These are phyloP conservation scores for Pseudonectria buxi DNA, from an alignment of 2,329 filamentous ascomycete species.

Conservation along the genomic window DNA sequence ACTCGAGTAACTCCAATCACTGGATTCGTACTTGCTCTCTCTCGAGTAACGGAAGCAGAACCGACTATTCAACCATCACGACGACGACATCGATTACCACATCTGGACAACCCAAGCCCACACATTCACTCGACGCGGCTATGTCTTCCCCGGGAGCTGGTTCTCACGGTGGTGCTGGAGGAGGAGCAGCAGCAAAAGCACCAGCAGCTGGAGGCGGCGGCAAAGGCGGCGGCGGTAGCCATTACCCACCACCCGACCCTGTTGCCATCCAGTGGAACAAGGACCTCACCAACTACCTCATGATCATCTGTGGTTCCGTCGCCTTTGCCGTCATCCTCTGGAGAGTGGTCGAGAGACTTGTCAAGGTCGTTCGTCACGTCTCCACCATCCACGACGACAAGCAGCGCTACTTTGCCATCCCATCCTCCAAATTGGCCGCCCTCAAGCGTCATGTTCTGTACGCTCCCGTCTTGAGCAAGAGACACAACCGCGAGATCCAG, in stretches of 20 bases:
- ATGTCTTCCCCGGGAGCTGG: background rate
- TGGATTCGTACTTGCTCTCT: too few relatives aligned
- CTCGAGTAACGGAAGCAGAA: too few relatives aligned
- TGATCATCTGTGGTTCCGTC: slow-evolving; percentile 58
- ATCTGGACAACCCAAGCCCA: background rate
- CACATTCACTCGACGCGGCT: too few relatives aligned
- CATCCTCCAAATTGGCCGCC: slow-evolving; percentile 47
- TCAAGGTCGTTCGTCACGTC: slow-evolving; percentile 65
- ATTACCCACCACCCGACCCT: too few relatives aligned
- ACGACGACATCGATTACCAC: too few relatives aligned
- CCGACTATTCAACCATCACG: too few relatives aligned
- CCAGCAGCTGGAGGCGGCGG: background rate
- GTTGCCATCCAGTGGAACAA: slow-evolving; percentile 28
- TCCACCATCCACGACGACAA: slow-evolving; percentile 71
- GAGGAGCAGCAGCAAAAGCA: slow-evolving; percentile 3
- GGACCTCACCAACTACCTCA: slow-evolving; percentile 52
- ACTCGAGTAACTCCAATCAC: background rate
- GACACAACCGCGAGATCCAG: slow-evolving; percentile 58
- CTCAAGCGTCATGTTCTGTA: slow-evolving; percentile 71
- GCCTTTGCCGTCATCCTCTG: slow-evolving; percentile 59
- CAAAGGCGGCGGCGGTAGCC: too few relatives aligned
- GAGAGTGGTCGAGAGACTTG: slow-evolving; percentile 53
- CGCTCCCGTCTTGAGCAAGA: slow-evolving; percentile 53
- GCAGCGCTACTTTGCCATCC: slow-evolving; percentile 69
- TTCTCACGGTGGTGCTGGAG: slow-evolving; percentile 3